phyloP scores from a whole-genome alignment of 1,139 yeast genomes.

The Suhomyces coccinellae region DNA sequence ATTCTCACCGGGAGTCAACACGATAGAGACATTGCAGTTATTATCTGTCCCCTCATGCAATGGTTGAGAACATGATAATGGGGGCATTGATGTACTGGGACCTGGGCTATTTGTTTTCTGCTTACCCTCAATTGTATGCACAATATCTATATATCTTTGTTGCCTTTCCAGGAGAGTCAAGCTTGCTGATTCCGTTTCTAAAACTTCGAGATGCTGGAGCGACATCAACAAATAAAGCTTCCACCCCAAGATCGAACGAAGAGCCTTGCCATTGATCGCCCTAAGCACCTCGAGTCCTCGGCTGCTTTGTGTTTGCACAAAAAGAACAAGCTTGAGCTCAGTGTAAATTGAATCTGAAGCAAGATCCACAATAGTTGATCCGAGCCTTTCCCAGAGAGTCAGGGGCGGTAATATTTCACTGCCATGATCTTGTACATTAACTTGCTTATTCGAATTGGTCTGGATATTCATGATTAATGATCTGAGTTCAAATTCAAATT shows the following conservation, averaged over 20 bases:
- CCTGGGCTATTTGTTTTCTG: not conserved
- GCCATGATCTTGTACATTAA: not conserved
- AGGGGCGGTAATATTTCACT: not conserved
- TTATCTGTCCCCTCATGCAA: not conserved
- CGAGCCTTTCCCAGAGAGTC: not conserved
- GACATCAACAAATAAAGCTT: not conserved
- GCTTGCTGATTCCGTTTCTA: not conserved
- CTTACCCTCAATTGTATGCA: not conserved
- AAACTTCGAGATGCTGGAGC: not conserved
- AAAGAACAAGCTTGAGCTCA: not conserved
- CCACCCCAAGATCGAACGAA: not conserved
- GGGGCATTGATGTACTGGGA: not conserved
- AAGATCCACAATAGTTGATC: not conserved
- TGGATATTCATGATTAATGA: not conserved
- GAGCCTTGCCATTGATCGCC: not conserved
- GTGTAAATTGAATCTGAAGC: not conserved
- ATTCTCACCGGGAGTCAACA: not conserved
- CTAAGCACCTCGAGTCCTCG: not conserved
- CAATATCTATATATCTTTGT: not conserved
- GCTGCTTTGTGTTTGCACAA: not conserved
- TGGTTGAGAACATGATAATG: not conserved
- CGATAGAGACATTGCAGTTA: not conserved
- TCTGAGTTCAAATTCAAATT: not conserved
- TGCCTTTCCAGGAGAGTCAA: not conserved
- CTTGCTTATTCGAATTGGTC: not conserved